Base-by-base conservation (phyloP, 106 monocot genomes). In the Allium cepa region DNA sequence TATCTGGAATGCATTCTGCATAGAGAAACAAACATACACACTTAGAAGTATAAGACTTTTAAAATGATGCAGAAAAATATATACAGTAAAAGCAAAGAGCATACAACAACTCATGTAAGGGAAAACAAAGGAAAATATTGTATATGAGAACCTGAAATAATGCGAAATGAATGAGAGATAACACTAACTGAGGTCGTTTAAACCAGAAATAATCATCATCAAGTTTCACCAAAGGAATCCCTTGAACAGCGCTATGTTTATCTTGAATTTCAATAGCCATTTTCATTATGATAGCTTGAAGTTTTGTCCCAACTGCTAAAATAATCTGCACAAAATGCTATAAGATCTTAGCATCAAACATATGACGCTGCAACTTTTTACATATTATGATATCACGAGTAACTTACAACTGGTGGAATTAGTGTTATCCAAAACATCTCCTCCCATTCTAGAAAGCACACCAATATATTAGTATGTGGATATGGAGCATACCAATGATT, bases 241-340 rank as follows among this genome's bases (percentile, higher is more conserved):
- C 95, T 75, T 91, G 91, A 79, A 96, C 76, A 11, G 88, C 85
- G 59, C 76, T 56, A 73, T 91, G 85, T 46, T 69, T 85, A 17
- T 96, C 87, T 66, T 81, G 65, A 18, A 96, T 96, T 55, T 88
- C 85, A 72, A 91, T 60, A 52, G 95, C 91, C 95, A 96, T 96
- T 67, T 53, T 69, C 26, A 88, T 65, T 60, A 96, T 91, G 46
- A 96, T 96, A 53, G 88, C 95, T 74, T 91, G 91, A 52, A 96
- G 67, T 71, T 96, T 91, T 66, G 95, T 91, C 7, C 95, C 91
- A 74, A 96, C 85, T 46, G 86, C 83, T 67, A 91, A 76, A 36
- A 85, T 79, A 65, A 86, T 75, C 95, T 96, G 77, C 73, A 69
- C 17, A 57, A 36, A 5, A 36, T 36, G 4, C 36, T 36, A 36